These are phyloP conservation scores for Penicillium samsonianum DNA, from an alignment of 495 filamentous ascomycete genomes.

Conservation along the genomic window DNA sequence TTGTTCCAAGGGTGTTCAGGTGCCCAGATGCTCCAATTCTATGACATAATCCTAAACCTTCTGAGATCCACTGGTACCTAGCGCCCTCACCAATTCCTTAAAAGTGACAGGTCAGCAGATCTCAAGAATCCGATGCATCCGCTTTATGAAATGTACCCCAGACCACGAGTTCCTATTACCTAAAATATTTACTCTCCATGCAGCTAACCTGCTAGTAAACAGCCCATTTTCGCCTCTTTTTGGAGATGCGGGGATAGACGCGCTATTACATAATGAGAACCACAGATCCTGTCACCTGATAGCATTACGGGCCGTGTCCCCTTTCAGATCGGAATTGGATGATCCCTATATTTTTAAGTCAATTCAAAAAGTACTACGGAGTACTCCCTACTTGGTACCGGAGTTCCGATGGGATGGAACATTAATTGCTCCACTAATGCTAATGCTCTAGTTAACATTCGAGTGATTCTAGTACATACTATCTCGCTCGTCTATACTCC, in stretches of 20 bases:
- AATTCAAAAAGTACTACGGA: too few relatives aligned
- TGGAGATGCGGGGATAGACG: conserved; percentile 29
- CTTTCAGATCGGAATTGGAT: neutral
- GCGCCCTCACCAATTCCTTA: neutral
- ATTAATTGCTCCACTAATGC: too few relatives aligned
- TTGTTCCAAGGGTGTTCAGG: too few relatives aligned
- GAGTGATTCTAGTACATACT: too few relatives aligned
- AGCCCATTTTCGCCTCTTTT: conserved; percentile 12
- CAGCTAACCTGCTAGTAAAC: neutral
- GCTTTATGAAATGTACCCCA: conserved; percentile 12
- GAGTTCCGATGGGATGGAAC: too few relatives aligned
- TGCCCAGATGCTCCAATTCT: too few relatives aligned
- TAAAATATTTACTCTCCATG: conserved; percentile 18
- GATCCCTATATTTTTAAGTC: neutral
- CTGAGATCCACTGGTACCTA: neutral
- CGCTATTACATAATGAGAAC: conserved; percentile 30
- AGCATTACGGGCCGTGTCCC: neutral
- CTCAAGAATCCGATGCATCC: neutral
- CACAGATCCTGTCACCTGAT: conserved; percentile 25
- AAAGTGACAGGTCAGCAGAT: conserved; percentile 23
- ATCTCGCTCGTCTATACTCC: neutral
- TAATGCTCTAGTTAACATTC: too few relatives aligned
- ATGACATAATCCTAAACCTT: conserved; percentile 22
- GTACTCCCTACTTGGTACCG: too few relatives aligned
- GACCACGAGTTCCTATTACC: conserved; percentile 32